phyloP scores from a whole-genome alignment of 306 rosid species.

The Leucaena leucocephala region DNA sequence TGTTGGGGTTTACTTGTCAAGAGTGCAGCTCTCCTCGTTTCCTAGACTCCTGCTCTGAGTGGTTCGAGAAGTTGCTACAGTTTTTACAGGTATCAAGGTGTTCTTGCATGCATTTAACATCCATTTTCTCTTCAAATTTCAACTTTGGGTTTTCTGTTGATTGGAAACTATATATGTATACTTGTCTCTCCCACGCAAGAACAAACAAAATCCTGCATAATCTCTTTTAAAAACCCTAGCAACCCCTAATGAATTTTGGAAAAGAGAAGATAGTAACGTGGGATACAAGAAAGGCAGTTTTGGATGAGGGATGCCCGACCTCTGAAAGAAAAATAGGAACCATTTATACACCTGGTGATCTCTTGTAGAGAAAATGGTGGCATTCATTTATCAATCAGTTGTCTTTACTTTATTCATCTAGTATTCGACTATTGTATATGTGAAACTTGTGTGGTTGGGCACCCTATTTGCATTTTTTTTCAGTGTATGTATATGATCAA shows the following conservation, averaged over 20 bases:
- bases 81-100: conserved; percentile 64
- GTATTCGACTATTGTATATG: conserved; percentile 1
- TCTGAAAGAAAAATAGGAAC: background rate
- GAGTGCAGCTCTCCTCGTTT: conserved; percentile 77
- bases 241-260: background rate
- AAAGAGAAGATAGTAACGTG: background rate
- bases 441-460: conserved; percentile 2
- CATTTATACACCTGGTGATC: background rate
- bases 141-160: background rate
- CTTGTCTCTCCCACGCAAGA: background rate
- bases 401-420: conserved; percentile 6
- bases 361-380: background rate
- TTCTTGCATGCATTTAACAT: background rate
- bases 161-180: background rate
- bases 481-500: background rate
- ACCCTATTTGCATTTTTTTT: conserved; percentile 10
- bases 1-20: conserved; percentile 83
- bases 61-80: conserved; percentile 69
- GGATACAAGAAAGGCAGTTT: background rate
- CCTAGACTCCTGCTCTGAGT: conserved; percentile 59
- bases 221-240: background rate
- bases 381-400: conserved; percentile 15
- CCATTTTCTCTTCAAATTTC: conserved; percentile 4
- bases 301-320: background rate
- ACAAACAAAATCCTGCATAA: background rate